These are phyloP conservation scores for Acmispon strigosus DNA, from an alignment of 306 rosid genomes.

Conservation along the genomic window DNA sequence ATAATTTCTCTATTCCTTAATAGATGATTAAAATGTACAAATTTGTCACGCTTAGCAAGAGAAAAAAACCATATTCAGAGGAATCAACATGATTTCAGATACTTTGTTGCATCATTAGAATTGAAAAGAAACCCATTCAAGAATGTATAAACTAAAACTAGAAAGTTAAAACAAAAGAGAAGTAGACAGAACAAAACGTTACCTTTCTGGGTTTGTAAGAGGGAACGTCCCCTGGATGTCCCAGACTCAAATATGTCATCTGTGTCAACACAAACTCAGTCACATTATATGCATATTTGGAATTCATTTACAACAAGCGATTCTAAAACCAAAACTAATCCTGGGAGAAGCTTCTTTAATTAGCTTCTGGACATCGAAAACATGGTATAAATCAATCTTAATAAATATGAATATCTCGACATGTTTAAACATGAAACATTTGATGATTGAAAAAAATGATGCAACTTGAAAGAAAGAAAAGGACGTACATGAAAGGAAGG, in stretches of 20 bases:
- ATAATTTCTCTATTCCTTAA: background rate
- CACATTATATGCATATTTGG: background rate
- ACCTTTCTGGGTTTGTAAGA: constrained; percentile 71
- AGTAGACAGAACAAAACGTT: background rate
- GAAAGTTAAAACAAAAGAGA: background rate
- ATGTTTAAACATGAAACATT: background rate
- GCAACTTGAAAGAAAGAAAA: no score
- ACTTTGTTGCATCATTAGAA: no score
- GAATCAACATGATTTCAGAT: background rate
- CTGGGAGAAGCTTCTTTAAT: no score
- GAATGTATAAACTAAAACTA: background rate
- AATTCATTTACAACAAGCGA: no score
- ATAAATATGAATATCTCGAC: background rate
- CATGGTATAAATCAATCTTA: background rate
- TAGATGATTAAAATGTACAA: background rate
- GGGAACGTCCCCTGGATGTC: constrained; percentile 47
- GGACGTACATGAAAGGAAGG: constrained; percentile 59
- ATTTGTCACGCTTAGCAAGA: background rate
- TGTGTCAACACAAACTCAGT: constrained; percentile 15
- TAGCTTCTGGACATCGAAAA: no score
- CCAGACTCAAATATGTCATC: constrained; percentile 42
- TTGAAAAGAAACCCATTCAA: no score
- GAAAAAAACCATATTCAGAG: background rate
- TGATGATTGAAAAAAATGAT: background rate
- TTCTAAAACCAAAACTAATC: no score